phyloP scores from a whole-genome alignment of 2,329 filamentous ascomycete genomes.

The Nectriaceae sp. region DNA sequence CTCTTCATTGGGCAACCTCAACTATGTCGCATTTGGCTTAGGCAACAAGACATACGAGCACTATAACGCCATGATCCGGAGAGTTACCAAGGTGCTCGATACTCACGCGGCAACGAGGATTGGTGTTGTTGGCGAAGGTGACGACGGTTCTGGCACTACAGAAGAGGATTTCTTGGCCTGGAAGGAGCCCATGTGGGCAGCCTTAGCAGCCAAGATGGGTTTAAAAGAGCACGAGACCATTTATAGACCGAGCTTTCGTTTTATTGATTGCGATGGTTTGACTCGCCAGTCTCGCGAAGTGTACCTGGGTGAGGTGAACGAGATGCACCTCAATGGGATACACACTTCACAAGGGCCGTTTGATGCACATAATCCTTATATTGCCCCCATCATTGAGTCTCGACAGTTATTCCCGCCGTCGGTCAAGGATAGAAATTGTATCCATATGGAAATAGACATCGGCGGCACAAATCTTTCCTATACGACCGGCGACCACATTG shows the following conservation, averaged over 20 bases:
- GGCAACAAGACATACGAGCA: slow-evolving; percentile 38
- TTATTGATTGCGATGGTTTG: slow-evolving; percentile 15
- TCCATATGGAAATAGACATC: not conserved
- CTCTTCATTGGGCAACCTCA: slow-evolving; percentile 14
- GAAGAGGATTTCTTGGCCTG: slow-evolving; percentile 36
- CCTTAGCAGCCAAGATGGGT: slow-evolving; percentile 17
- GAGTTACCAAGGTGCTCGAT: slow-evolving; percentile 22
- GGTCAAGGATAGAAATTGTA: not conserved
- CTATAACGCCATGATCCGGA: slow-evolving; percentile 33
- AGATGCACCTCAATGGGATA: not conserved
- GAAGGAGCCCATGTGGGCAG: slow-evolving; percentile 29
- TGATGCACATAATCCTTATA: not conserved
- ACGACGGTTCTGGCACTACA: slow-evolving; percentile 29
- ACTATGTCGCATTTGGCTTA: slow-evolving; percentile 34
- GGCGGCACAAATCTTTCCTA: not conserved
- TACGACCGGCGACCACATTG: not conserved
- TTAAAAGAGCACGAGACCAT: slow-evolving; percentile 23
- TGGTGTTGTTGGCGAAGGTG: slow-evolving; percentile 24
- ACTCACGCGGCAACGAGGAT: slow-evolving; percentile 26
- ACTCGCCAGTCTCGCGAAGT: slow-evolving; percentile 19
- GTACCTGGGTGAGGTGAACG: not conserved
- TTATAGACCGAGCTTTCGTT: slow-evolving; percentile 23
- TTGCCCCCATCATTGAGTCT: not conserved
- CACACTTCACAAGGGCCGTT: not conserved
- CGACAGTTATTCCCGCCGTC: not conserved